phyloP scores from a whole-genome alignment of 164 flowering plant genomes.

The Chimonanthus praecox region DNA sequence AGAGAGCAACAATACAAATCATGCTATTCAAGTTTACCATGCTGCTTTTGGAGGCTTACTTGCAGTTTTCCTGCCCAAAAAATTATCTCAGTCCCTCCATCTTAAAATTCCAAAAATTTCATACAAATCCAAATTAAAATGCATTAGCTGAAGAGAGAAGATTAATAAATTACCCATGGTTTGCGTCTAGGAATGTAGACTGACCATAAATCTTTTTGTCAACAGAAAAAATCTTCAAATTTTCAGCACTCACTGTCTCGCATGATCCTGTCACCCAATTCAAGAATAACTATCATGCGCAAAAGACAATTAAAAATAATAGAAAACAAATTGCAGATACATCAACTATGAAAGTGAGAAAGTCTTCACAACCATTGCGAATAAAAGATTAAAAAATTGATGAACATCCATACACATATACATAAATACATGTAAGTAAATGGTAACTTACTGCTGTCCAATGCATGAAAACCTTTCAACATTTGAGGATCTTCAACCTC shows the following conservation, averaged over 20 bases:
- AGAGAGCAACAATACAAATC: background rate
- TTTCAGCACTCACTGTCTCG: slow-evolving; percentile 11
- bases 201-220: slow-evolving; percentile 17
- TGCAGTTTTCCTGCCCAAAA: slow-evolving; percentile 20
- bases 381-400: too few relatives aligned
- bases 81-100: too few relatives aligned
- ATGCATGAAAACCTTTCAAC: slow-evolving; percentile 3
- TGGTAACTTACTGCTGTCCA: slow-evolving; percentile 25
- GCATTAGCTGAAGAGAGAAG: background rate
- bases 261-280: background rate
- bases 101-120: slow-evolving; percentile 4
- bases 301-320: background rate
- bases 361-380: background rate
- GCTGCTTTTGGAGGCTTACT: slow-evolving; percentile 18
- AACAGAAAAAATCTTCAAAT: slow-evolving; percentile 18
- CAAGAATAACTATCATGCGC: slow-evolving; percentile 2
- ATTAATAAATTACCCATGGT: slow-evolving; percentile 25
- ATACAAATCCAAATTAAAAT: background rate
- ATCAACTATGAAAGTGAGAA: too few relatives aligned
- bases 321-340: background rate
- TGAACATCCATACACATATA: background rate
- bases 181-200: slow-evolving; percentile 9
- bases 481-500: slow-evolving; percentile 8
- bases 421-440: background rate
- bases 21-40: slow-evolving; percentile 21